Conservation (phyloP, 177 flowering plant species). For the Vitis hybrid region DNA sequence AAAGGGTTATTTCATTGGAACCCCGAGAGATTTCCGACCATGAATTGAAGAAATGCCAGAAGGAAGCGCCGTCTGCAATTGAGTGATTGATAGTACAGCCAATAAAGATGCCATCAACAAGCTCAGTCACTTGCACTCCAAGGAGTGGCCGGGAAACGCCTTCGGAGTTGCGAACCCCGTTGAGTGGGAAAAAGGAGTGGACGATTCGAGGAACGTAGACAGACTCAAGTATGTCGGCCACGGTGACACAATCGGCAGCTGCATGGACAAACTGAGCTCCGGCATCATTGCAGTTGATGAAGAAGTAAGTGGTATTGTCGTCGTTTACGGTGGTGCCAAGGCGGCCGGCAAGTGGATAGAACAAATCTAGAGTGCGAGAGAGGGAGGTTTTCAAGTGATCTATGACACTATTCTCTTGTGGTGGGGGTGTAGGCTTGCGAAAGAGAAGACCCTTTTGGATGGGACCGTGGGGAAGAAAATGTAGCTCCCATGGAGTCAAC, state of each 20-base stretch:
- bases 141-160: conserved; percentile 27
- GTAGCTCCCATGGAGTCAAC: conserved; percentile 38
- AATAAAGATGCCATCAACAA: not conserved
- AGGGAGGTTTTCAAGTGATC: too few species aligned
- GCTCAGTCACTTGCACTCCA: not conserved
- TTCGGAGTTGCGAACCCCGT: conserved; percentile 13
- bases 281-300: not conserved
- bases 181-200: too few species aligned
- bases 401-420: too few species aligned
- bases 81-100: conserved; percentile 5
- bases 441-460: conserved; percentile 37
- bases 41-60: conserved; percentile 8
- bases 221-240: not conserved
- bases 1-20: not conserved
- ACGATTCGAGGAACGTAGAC: not conserved
- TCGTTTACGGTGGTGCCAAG: too few species aligned
- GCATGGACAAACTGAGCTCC: conserved; percentile 32
- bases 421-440: conserved; percentile 12
- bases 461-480: conserved; percentile 7
- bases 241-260: not conserved
- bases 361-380: not conserved
- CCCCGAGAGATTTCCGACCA: conserved; percentile 1
- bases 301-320: too few species aligned
- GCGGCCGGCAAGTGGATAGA: not conserved
- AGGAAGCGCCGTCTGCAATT: conserved; percentile 1